A percentile compares a stretch with the other conserved stretches of the same genome.
Conservation (phyloP, 768 basidiomycete species). For the Brasilioporus rufonigricans region DNA sequence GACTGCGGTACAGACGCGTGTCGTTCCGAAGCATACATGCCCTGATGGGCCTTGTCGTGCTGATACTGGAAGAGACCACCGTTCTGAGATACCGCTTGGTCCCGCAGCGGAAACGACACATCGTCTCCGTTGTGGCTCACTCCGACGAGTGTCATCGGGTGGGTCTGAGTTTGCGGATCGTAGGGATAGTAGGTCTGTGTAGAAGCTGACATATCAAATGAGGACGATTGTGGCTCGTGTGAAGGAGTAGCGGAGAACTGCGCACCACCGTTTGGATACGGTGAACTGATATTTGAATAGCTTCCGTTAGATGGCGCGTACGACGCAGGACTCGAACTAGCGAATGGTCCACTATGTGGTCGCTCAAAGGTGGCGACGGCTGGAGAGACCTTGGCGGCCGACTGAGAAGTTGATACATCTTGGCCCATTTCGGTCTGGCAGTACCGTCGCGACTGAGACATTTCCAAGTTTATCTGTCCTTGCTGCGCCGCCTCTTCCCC, state of each 20-base stretch:
- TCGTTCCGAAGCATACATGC: constrained; percentile 25
- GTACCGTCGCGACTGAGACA: constrained; percentile 17
- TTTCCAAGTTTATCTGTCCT: constrained; percentile 12
- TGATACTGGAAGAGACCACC: constrained; percentile 15
- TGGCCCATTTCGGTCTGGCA: constrained; percentile 11
- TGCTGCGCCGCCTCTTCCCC: constrained; percentile 17
- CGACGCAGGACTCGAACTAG: constrained; percentile 24
- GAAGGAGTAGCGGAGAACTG: constrained; percentile 18
- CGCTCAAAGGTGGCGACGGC: constrained; percentile 19
- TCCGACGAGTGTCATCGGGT: constrained; percentile 20
- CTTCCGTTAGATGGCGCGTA: constrained; percentile 24
- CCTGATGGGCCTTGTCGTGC: constrained; percentile 25
- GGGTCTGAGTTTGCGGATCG: constrained; percentile 13
- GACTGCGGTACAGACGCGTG: constrained; percentile 18
- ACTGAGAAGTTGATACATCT: constrained; percentile 7
- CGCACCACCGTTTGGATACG: constrained; percentile 22
- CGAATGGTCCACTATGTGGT: constrained; percentile 17
- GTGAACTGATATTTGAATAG: constrained; percentile 25
- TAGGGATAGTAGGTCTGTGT: constrained; percentile 22
- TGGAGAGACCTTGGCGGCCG: constrained; percentile 8
- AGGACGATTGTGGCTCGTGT: constrained; percentile 19
- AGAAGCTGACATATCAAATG: constrained; percentile 21
- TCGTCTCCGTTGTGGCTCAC: constrained; percentile 17
- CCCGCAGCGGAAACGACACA: constrained; percentile 16
- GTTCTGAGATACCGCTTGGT: constrained; percentile 17